These are phyloP conservation scores for Fusarium newnesense DNA, from an alignment of 2,329 filamentous ascomycete species.

Conservation along the genomic window DNA sequence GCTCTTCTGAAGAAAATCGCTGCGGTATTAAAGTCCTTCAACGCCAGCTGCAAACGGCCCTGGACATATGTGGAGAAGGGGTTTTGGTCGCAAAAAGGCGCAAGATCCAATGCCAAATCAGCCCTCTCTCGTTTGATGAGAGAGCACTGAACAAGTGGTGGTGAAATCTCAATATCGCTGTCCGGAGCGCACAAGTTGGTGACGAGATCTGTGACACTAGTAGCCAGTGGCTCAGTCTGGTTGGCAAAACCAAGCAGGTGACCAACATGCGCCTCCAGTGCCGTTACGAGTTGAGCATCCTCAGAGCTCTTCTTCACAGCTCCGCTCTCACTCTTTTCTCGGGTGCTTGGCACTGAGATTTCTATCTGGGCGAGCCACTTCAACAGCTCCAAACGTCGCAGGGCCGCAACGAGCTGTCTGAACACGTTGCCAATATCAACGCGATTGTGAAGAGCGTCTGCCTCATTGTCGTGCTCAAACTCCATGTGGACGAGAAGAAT, in stretches of 20 bases:
- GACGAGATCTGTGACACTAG: slow-evolving; percentile 73
- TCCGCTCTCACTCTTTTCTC: slow-evolving; percentile 49
- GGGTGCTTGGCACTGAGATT: slow-evolving; percentile 61
- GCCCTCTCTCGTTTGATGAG: slow-evolving; percentile 68
- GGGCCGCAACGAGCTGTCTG: slow-evolving; percentile 72
- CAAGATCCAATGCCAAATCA: slow-evolving; percentile 68
- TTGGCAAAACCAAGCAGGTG: slow-evolving; percentile 72
- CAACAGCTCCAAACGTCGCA: slow-evolving; percentile 80
- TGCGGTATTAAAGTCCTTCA: slow-evolving; percentile 78
- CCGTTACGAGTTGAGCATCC: slow-evolving; percentile 63
- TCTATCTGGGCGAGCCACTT: slow-evolving; percentile 73
- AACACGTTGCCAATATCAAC: slow-evolving; percentile 77
- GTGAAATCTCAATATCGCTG: slow-evolving; percentile 72
- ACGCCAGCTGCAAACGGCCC: slow-evolving; percentile 79
- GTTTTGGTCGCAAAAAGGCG: slow-evolving; percentile 65
- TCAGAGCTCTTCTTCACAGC: slow-evolving; percentile 55
- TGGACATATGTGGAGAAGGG: slow-evolving; percentile 83
- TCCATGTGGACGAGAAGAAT: slow-evolving; percentile 88
- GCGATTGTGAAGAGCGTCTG: slow-evolving; percentile 69
- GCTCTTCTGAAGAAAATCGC: slow-evolving; percentile 83
- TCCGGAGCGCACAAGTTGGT: slow-evolving; percentile 72
- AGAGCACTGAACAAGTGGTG: slow-evolving; percentile 70
- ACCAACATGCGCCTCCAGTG: slow-evolving; percentile 68
- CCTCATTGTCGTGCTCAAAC: slow-evolving; percentile 79
- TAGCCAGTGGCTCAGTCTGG: slow-evolving; percentile 62